Evolutionary conservation across 2,329 filamentous ascomycete species (phyloP).

Genomic region (Arthrobotrys pseudoclavata): DNA sequence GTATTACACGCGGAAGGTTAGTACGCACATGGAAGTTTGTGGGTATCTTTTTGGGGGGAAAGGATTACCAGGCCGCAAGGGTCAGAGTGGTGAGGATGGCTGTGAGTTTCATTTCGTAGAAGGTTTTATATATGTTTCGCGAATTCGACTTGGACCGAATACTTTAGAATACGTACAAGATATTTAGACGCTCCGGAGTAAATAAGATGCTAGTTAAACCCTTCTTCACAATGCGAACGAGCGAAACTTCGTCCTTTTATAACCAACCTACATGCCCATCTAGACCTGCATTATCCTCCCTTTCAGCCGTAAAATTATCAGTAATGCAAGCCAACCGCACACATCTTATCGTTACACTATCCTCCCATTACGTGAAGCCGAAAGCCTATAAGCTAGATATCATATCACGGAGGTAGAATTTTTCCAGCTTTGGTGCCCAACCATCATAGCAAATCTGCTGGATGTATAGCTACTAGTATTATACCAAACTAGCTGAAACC

Average conservation of each 20-base stretch:
- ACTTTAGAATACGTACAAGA: too few relatives aligned
- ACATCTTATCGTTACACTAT: constrained; percentile 33
- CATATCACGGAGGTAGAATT: constrained; percentile 4
- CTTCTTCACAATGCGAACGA: too few relatives aligned
- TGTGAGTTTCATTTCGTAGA: constrained; percentile 28
- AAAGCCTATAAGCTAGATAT: constrained; percentile 4
- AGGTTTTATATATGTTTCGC: too few relatives aligned
- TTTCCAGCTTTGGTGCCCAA: constrained; percentile 6
- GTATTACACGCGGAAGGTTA: background rate
- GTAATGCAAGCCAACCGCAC: background rate
- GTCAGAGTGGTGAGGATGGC: background rate
- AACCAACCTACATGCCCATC: background rate
- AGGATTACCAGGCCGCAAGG: constrained; percentile 21
- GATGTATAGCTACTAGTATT: background rate
- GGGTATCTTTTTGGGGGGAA: background rate
- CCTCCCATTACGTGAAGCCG: constrained; percentile 29
- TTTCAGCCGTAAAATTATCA: constrained; percentile 23
- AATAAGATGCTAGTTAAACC: too few relatives aligned
- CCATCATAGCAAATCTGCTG: background rate
- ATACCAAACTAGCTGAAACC: background rate
- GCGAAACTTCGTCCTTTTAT: constrained; percentile 4
- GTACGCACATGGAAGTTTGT: background rate
- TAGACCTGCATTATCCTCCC: background rate
- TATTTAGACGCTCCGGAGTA: too few relatives aligned
- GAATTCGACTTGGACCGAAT: too few relatives aligned